A percentile compares a stretch with the other conserved stretches of the same genome.
phyloP scores from a whole-genome alignment of 2,329 filamentous ascomycete species.

The Fusarium sp. region DNA sequence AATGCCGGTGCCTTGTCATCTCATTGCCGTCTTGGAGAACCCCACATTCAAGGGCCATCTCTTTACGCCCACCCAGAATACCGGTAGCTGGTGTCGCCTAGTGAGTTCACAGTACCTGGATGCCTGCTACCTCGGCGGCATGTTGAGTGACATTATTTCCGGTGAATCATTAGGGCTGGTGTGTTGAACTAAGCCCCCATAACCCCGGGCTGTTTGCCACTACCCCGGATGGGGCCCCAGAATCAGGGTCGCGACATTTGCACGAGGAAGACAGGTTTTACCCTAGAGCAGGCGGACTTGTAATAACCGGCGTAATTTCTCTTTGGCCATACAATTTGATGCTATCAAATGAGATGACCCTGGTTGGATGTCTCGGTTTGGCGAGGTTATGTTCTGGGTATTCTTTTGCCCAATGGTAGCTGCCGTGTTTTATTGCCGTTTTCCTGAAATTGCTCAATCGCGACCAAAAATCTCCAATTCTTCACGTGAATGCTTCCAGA shows the following conservation, averaged over 20 bases:
- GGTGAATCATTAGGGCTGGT: background rate
- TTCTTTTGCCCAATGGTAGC: background rate
- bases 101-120: too few relatives aligned
- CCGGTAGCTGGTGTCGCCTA: too few relatives aligned
- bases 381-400: background rate
- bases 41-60: too few relatives aligned
- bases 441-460: background rate
- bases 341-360: background rate
- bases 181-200: background rate
- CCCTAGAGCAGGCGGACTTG: background rate
- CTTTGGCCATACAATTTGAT: too few relatives aligned
- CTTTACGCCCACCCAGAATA: too few relatives aligned
- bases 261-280: background rate
- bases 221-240: slow-evolving; percentile 3
- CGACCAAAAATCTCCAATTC: background rate
- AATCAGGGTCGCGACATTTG: background rate
- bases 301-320: background rate
- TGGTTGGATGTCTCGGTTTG: background rate
- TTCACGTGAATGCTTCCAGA: background rate
- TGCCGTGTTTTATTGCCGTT: slow-evolving; percentile 3
- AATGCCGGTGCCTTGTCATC: too few relatives aligned
- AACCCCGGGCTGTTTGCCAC: slow-evolving; percentile 2
- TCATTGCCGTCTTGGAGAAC: too few relatives aligned
- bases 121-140: too few relatives aligned
- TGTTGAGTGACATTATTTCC: slow-evolving; percentile 10